These are phyloP conservation scores for Clitocybe nebularis DNA, from an alignment of 1,284 basidiomycete species.

Conservation along the genomic window DNA sequence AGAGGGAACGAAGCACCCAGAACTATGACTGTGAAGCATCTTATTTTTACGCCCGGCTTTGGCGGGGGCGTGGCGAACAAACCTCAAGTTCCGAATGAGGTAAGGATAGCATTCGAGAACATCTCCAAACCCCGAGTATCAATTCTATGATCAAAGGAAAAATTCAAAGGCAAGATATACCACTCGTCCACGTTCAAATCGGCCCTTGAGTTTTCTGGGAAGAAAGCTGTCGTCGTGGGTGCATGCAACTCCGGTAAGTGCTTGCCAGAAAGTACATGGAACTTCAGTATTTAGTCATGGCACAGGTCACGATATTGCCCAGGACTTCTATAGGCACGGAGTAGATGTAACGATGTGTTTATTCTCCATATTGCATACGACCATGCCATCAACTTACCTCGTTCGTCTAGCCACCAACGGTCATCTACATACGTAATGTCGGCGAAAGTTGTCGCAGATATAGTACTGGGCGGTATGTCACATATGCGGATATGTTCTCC, in stretches of 20 bases:
- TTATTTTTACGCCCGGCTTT: slow-evolving; percentile 61
- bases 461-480: slow-evolving; percentile 23
- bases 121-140: slow-evolving; percentile 1
- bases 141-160: slow-evolving; percentile 28
- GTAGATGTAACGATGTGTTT: slow-evolving; percentile 18
- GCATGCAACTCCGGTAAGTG: slow-evolving; percentile 54
- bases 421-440: slow-evolving; percentile 39
- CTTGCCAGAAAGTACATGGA: not conserved
- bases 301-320: slow-evolving; percentile 30
- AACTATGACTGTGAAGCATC: slow-evolving; percentile 50
- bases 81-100: slow-evolving; percentile 41
- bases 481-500: not conserved
- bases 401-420: no score
- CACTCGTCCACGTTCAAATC: slow-evolving; percentile 52
- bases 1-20: slow-evolving; percentile 42
- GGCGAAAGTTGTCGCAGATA: slow-evolving; percentile 24
- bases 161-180: slow-evolving; percentile 51
- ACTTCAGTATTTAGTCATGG: not conserved
- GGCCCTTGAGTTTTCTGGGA: slow-evolving; percentile 49
- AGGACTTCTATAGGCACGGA: slow-evolving; percentile 26
- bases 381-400: no score
- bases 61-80: slow-evolving; percentile 47
- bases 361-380: no score
- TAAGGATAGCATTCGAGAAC: slow-evolving; percentile 9
- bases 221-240: slow-evolving; percentile 62